Evolutionary conservation across 768 basidiomycete genomes (phyloP).

Genomic region (Mycena indigotica): DNA sequence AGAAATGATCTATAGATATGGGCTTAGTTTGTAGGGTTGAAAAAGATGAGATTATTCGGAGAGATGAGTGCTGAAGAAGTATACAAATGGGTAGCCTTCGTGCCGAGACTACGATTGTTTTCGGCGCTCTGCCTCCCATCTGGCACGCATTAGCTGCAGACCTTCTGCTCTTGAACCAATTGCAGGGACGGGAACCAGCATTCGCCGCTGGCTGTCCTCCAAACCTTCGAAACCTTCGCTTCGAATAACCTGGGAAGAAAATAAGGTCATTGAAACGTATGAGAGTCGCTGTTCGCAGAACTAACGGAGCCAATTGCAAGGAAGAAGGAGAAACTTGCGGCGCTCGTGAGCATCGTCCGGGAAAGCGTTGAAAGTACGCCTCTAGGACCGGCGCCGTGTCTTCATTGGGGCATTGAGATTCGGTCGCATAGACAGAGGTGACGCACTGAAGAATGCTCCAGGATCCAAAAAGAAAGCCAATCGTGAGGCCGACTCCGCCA

Average conservation of each 20-base stretch:
- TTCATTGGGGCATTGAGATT: no score
- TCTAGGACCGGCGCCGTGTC: conserved; percentile 88
- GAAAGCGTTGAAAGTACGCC: conserved; percentile 90
- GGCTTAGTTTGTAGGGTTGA: no score
- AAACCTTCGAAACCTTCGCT: conserved; percentile 74
- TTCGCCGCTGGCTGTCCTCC: conserved; percentile 64
- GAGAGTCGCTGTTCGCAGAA: no score
- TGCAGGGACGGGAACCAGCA: conserved; percentile 50
- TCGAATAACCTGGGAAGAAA: conserved; percentile 73
- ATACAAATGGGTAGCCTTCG: no score
- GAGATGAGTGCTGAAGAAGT: no score
- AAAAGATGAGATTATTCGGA: no score
- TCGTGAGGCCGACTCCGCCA: conserved; percentile 91
- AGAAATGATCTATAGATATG: no score
- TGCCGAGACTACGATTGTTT: no score
- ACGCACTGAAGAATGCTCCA: conserved; percentile 88
- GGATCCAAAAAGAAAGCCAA: conserved; percentile 95
- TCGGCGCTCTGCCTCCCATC: conserved; percentile 67
- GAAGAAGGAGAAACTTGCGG: conserved; percentile 97
- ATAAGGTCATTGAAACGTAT: not conserved
- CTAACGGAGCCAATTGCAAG: conserved; percentile 89
- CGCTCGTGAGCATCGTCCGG: conserved; percentile 98
- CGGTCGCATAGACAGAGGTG: no score
- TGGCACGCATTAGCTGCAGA: conserved; percentile 65
- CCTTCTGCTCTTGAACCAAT: conserved; percentile 71